Evolutionary conservation across 2,329 filamentous ascomycete genomes (phyloP).

Genomic region (Lasiodiplodia sp.): DNA sequence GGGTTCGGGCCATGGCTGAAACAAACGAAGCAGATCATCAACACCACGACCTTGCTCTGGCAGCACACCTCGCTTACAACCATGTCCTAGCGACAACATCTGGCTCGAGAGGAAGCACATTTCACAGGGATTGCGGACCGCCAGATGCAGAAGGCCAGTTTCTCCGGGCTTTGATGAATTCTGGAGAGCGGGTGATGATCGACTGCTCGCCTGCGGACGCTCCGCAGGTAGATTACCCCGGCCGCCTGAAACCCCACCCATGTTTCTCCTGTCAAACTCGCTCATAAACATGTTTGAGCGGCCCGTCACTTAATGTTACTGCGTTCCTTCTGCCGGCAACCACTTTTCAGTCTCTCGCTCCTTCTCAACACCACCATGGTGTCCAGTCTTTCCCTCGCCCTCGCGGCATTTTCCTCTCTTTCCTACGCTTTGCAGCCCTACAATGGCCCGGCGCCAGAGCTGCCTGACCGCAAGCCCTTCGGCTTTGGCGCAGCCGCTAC

Average conservation of each 20-base stretch:
- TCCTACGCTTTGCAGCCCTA: constrained; percentile 15
- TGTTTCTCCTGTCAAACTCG: neutral
- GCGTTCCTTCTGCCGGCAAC: neutral
- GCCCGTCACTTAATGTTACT: neutral
- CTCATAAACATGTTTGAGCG: neutral
- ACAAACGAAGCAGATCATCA: neutral
- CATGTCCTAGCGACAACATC: neutral
- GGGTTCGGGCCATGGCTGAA: constrained; percentile 8
- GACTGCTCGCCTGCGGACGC: neutral
- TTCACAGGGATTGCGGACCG: too few species aligned
- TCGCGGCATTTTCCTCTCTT: constrained; percentile 6
- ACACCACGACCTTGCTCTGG: neutral
- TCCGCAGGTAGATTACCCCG: constrained; percentile 14
- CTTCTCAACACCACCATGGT: constrained; percentile 3
- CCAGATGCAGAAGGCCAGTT: constrained; percentile 1
- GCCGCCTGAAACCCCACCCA: constrained; percentile 1
- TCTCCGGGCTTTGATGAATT: constrained; percentile 23
- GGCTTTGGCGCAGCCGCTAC: constrained; percentile 24
- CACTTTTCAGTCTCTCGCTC: neutral
- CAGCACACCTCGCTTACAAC: neutral
- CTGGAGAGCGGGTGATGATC: constrained; percentile 22
- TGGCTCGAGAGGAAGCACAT: neutral
- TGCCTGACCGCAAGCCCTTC: constrained; percentile 12
- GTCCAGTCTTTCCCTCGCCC: constrained; percentile 3
- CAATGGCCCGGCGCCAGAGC: constrained; percentile 13